Conservation (phyloP, 768 basidiomycete genomes). For the Russula compacta region DNA sequence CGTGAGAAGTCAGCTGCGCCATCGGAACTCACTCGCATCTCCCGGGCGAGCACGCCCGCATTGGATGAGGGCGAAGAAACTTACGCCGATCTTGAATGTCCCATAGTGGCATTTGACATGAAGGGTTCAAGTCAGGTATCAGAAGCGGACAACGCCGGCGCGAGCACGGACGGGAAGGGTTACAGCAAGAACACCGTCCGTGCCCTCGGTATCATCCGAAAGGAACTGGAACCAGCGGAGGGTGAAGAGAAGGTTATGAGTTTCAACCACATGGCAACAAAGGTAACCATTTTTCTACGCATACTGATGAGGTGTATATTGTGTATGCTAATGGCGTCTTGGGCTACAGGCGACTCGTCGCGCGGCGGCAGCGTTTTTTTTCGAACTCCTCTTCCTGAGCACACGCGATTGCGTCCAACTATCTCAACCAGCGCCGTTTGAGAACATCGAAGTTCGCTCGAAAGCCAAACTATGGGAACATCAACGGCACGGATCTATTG, state of each 20-base stretch:
- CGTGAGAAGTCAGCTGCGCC: conserved; percentile 41
- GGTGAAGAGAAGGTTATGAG: conserved; percentile 52
- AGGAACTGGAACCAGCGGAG: conserved; percentile 51
- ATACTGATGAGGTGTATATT: not conserved
- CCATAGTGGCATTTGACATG: conserved; percentile 74
- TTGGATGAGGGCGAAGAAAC: conserved; percentile 56
- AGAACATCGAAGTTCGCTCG: conserved; percentile 74
- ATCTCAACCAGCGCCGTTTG: conserved; percentile 63
- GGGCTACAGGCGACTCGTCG: conserved; percentile 66
- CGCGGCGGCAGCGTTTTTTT: conserved; percentile 95
- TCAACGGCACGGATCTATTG: conserved; percentile 37
- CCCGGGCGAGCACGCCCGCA: conserved; percentile 57
- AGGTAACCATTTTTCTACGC: conserved; percentile 38
- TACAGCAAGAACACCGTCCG: conserved; percentile 88
- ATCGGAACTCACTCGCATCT: conserved; percentile 50
- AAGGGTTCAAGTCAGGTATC: conserved; percentile 43
- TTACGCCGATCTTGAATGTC: conserved; percentile 63
- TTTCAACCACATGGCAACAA: conserved; percentile 71
- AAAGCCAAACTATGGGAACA: conserved; percentile 84
- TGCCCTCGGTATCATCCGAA: conserved; percentile 66
- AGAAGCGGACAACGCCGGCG: conserved; percentile 26
- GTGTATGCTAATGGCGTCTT: not conserved
- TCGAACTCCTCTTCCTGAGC: conserved; percentile 89
- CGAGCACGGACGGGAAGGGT: conserved; percentile 52
- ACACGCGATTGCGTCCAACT: conserved; percentile 88